Evolutionary conservation across 2,329 filamentous ascomycete species (phyloP).

Genomic region (Raffaelea albimanens): DNA sequence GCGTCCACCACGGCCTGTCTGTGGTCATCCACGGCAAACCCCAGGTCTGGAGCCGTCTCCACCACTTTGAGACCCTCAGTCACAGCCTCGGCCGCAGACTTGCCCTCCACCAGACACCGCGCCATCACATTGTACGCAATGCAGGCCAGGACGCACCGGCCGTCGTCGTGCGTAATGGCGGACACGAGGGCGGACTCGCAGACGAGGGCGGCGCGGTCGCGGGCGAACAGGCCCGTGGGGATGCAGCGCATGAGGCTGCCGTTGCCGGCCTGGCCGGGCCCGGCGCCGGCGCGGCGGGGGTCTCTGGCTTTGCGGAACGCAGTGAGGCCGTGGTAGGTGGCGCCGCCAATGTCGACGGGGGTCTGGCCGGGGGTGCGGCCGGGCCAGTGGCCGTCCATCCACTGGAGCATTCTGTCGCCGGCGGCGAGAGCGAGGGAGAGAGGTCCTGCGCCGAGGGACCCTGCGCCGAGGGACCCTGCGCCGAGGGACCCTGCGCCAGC

Average conservation of each 20-base stretch:
- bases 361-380: constrained; percentile 20
- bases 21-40: not conserved
- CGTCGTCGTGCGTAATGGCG: constrained; percentile 29
- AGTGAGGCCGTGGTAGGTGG: constrained; percentile 25
- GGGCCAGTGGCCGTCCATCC: constrained; percentile 33
- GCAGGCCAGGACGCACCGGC: constrained; percentile 25
- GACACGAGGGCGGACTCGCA: constrained; percentile 26
- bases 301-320: constrained; percentile 20
- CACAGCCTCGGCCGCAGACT: constrained; percentile 19
- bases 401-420: constrained; percentile 30
- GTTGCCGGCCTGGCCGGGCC: constrained; percentile 29
- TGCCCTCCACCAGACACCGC: constrained; percentile 17
- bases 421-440: constrained; percentile 20
- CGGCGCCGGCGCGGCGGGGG: constrained; percentile 25
- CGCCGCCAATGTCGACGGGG: constrained; percentile 30
- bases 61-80: constrained; percentile 13
- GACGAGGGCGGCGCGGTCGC: constrained; percentile 13
- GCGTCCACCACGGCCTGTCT: constrained; percentile 8
- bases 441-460: not conserved
- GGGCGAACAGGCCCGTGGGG: constrained; percentile 30
- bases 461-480: no score
- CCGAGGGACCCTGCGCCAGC: no score
- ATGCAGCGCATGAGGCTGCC: constrained; percentile 39
- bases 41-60: constrained; percentile 5
- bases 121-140: constrained; percentile 31